Evolutionary conservation across 129 eudicot species (phyloP).

Genomic region (Daucus carota): DNA sequence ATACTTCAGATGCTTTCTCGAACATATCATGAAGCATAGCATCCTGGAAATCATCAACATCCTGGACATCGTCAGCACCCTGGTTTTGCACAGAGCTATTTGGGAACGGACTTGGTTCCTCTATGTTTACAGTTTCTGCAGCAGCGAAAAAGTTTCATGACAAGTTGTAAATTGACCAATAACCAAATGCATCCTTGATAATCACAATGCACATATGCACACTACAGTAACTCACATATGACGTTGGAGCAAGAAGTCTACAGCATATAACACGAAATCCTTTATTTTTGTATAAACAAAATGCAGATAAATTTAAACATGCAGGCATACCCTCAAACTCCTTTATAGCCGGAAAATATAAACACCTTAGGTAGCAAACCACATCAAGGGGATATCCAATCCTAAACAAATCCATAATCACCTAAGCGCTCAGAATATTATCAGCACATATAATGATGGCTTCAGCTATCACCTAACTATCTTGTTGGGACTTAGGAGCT

Average conservation of each 20-base stretch:
- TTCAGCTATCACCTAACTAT: not conserved
- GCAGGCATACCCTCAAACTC: not conserved
- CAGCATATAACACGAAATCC: not conserved
- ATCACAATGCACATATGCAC: not conserved
- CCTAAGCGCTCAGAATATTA: not conserved
- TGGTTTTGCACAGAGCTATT: conserved; percentile 31
- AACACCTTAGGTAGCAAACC: not conserved
- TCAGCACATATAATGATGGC: not conserved
- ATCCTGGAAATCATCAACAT: conserved; percentile 44
- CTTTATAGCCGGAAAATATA: not conserved
- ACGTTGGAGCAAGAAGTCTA: not conserved
- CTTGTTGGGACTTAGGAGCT: not conserved
- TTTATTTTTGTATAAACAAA: not conserved
- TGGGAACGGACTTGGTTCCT: conserved; percentile 31
- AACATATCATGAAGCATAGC: conserved; percentile 53
- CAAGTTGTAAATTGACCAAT: not conserved
- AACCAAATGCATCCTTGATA: not conserved
- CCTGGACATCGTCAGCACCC: conserved; percentile 39
- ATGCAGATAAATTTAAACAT: not conserved
- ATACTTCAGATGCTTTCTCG: conserved; percentile 50
- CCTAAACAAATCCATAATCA: not conserved
- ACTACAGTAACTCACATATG: not conserved
- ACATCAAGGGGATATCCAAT: not conserved
- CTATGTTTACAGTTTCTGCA: conserved; percentile 35
- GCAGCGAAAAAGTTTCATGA: conserved; percentile 13